Percentiles rank a stretch among this genome's conserved stretches.
Evolutionary conservation across 1,139 yeast genomes (phyloP).

Genomic region (Sugiyamaella castrensis): DNA sequence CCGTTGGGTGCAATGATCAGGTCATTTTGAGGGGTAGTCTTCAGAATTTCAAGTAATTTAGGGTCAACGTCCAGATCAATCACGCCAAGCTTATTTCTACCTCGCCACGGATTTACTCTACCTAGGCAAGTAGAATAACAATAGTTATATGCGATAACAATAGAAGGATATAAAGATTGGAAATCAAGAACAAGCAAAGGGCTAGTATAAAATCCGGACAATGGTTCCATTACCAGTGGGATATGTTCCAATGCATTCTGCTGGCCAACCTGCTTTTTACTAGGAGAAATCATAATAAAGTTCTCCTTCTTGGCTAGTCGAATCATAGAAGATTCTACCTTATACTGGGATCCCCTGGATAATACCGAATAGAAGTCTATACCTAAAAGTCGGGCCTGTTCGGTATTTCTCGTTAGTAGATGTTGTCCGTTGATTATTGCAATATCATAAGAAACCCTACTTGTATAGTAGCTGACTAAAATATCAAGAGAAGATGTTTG

Average conservation of each 20-base stretch:
- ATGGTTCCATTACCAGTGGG: conserved; percentile 91
- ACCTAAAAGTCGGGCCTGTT: conserved; percentile 82
- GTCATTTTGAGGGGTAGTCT: conserved; percentile 30
- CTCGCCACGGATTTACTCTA: conserved; percentile 51
- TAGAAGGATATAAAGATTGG: conserved; percentile 90
- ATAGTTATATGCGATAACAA: conserved; percentile 86
- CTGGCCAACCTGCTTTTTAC: conserved; percentile 73
- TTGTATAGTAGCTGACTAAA: conserved; percentile 52
- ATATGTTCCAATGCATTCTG: conserved; percentile 86
- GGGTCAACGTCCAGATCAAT: conserved; percentile 48
- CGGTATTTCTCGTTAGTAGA: conserved; percentile 67
- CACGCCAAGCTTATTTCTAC: conserved; percentile 53
- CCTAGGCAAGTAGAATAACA: conserved; percentile 90
- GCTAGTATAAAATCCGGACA: conserved; percentile 76
- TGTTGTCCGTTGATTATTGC: conserved; percentile 61
- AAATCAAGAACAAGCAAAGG: conserved; percentile 89
- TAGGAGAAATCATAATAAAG: conserved; percentile 71
- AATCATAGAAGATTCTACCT: conserved; percentile 78
- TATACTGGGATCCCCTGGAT: conserved; percentile 88
- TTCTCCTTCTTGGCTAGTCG: conserved; percentile 76
- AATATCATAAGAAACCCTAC: conserved; percentile 49
- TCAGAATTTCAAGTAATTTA: conserved; percentile 55
- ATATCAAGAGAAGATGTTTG: conserved; percentile 26
- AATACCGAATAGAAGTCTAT: conserved; percentile 85
- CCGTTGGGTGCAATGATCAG: conserved; percentile 84